These are phyloP conservation scores for Vinca major DNA, from an alignment of 305 asterid genomes.

Conservation along the genomic window DNA sequence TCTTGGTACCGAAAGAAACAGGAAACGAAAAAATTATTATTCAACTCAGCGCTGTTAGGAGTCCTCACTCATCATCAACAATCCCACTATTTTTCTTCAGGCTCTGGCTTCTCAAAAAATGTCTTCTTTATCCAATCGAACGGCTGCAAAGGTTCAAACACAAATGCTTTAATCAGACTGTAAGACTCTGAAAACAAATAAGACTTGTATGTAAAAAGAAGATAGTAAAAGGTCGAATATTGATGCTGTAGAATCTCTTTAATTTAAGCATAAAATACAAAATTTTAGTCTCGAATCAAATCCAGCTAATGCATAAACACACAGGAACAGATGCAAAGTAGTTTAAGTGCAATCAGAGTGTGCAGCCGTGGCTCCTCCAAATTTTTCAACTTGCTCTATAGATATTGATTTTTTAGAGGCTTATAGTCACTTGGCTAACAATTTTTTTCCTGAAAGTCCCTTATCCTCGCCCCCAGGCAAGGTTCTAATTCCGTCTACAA, in stretches of 20 bases:
- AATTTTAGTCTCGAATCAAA: background rate
- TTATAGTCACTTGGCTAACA: no score
- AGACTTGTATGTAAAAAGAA: background rate
- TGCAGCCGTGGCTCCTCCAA: background rate
- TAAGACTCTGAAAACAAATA: background rate
- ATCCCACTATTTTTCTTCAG: slow-evolving; percentile 42
- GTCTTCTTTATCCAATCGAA: slow-evolving; percentile 78
- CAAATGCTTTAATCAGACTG: background rate
- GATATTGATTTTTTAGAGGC: no score
- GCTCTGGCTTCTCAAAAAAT: slow-evolving; percentile 51
- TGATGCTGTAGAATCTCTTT: no score
- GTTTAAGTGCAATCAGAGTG: background rate
- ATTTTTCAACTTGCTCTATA: no score
- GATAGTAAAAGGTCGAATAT: background rate
- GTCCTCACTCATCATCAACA: slow-evolving; percentile 27
- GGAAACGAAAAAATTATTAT: slow-evolving; percentile 10
- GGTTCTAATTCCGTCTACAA: no score
- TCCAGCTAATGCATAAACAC: background rate
- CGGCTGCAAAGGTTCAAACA: slow-evolving; percentile 42
- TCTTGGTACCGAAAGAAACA: slow-evolving; percentile 8
- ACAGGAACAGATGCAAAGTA: background rate
- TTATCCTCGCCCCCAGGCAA: no score
- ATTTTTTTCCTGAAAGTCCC: no score
- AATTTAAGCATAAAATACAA: background rate
- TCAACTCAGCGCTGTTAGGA: slow-evolving; percentile 24